Evolutionary conservation across 805 yeast species (phyloP).

Genomic region (Lachancea lanzarotensis): DNA sequence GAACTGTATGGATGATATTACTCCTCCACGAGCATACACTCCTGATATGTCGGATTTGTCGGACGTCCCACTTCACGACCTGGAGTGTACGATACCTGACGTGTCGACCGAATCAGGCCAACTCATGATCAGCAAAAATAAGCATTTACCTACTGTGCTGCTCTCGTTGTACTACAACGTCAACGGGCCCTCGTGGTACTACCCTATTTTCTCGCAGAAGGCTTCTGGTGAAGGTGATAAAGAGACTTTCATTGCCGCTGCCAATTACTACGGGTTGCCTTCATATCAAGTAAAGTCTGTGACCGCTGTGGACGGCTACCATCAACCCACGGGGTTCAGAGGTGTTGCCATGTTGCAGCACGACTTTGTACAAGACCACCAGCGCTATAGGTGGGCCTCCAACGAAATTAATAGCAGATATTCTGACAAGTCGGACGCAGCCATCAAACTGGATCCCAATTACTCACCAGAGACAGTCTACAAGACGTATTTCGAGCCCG

Average conservation of each 20-base stretch:
- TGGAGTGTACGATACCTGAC: conserved; percentile 59
- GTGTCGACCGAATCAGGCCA: conserved; percentile 69
- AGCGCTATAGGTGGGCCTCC: conserved; percentile 14
- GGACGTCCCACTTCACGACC: conserved; percentile 48
- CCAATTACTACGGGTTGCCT: conserved; percentile 42
- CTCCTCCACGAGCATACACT: conserved; percentile 12
- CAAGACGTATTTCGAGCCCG: conserved; percentile 15
- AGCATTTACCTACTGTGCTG: conserved; percentile 52
- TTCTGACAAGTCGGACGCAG: not conserved
- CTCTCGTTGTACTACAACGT: conserved; percentile 60
- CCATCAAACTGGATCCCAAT: conserved; percentile 9
- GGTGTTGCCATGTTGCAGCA: conserved; percentile 42
- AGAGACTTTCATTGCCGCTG: conserved; percentile 69
- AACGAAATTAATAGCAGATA: conserved; percentile 8
- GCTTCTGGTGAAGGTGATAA: conserved; percentile 77
- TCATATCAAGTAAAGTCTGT: conserved; percentile 46
- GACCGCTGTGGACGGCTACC: conserved; percentile 35
- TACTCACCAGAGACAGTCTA: conserved; percentile 18
- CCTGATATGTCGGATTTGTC: conserved; percentile 5
- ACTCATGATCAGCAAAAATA: conserved; percentile 51
- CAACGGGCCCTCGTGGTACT: conserved; percentile 59
- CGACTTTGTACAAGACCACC: conserved; percentile 45
- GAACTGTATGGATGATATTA: conserved; percentile 23
- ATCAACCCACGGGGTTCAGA: conserved; percentile 25
- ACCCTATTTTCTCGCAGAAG: conserved; percentile 64